These are phyloP conservation scores for Neurospora sp. DNA, from an alignment of 2,329 filamentous ascomycete genomes.

Conservation along the genomic window DNA sequence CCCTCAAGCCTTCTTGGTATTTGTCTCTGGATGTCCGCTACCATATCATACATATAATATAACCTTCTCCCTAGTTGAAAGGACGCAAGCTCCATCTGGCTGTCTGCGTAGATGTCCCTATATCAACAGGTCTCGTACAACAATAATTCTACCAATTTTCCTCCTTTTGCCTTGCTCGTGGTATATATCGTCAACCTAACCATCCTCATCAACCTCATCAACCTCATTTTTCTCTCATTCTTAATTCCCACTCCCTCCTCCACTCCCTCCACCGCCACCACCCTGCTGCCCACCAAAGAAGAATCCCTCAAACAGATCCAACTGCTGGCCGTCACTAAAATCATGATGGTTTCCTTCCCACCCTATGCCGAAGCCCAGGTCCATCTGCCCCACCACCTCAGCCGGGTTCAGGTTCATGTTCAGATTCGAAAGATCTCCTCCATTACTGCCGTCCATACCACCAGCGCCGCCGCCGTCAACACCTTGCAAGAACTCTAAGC, in stretches of 20 bases:
- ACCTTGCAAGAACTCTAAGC: slow-evolving; percentile 44
- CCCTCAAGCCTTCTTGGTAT: neutral
- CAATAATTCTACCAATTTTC: neutral
- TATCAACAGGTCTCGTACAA: neutral
- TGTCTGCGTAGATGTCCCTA: neutral
- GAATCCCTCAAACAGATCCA: slow-evolving; percentile 64
- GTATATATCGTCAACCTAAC: neutral
- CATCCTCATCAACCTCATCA: neutral
- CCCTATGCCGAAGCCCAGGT: slow-evolving; percentile 58
- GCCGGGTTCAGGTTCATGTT: slow-evolving; percentile 8
- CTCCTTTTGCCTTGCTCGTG: neutral
- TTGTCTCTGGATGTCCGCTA: neutral
- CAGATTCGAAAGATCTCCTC: neutral
- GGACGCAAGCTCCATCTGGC: slow-evolving; percentile 70
- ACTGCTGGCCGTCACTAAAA: slow-evolving; percentile 47
- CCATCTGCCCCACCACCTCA: slow-evolving; percentile 35
- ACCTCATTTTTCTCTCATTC: neutral
- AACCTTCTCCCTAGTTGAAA: neutral
- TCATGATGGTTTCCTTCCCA: slow-evolving; percentile 56
- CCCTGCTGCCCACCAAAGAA: slow-evolving; percentile 54
- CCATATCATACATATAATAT: neutral
- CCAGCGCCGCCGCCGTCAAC: slow-evolving; percentile 22
- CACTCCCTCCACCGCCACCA: slow-evolving; percentile 17
- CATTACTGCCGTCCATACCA: slow-evolving; percentile 1
- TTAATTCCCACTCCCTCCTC: slow-evolving; percentile 8